phyloP scores from a whole-genome alignment of 306 rosid species.

The Medicago truncatula region DNA sequence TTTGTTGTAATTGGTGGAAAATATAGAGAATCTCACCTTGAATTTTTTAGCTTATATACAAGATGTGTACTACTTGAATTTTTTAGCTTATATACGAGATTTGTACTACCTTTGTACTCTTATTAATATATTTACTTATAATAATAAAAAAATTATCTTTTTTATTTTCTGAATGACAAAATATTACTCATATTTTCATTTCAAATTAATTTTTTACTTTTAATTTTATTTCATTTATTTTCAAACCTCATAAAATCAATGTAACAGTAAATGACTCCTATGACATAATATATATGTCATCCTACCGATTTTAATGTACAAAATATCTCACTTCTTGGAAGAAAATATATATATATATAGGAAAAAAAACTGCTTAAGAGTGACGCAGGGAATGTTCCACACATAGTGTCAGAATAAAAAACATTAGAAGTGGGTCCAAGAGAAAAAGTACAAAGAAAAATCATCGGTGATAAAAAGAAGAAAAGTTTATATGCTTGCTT shows the following conservation, averaged over 20 bases:
- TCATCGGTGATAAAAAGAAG: constrained; percentile 43
- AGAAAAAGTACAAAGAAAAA: constrained; percentile 41
- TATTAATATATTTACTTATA: too few relatives aligned
- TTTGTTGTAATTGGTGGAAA: background rate
- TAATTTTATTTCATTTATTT: background rate
- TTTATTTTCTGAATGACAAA: too few relatives aligned
- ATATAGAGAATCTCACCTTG: background rate
- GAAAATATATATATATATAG: background rate
- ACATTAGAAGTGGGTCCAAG: constrained; percentile 35
- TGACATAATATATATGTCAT: constrained; percentile 9
- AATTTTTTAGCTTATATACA: background rate
- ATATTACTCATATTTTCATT: background rate
- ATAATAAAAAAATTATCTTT: too few relatives aligned
- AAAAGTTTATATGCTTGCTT: constrained; percentile 41
- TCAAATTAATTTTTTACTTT: background rate
- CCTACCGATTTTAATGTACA: constrained; percentile 7
- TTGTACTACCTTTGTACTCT: too few relatives aligned
- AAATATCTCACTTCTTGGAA: constrained; percentile 19
- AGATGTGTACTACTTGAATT: background rate
- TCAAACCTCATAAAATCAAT: background rate
- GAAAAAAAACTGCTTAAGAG: constrained; percentile 47
- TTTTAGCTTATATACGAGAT: background rate
- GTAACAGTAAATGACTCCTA: constrained; percentile 1
- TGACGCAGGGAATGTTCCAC: constrained; percentile 60
- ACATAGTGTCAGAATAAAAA: constrained; percentile 39